Evolutionary conservation across 1,284 basidiomycete species (phyloP).

Genomic region (Trichosporon asahii): DNA sequence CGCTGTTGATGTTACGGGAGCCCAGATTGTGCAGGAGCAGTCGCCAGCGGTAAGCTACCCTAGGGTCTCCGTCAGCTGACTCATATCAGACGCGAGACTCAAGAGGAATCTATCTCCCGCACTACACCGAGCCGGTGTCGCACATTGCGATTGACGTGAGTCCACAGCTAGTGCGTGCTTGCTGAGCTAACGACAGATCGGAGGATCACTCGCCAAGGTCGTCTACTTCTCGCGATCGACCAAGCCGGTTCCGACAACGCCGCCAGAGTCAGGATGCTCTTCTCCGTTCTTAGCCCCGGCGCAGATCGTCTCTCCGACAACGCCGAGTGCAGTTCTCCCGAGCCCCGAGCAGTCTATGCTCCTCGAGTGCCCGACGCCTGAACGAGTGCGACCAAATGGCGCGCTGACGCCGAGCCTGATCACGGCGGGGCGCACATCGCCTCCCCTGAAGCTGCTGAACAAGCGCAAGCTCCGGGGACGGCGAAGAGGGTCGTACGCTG

Average conservation of each 20-base stretch:
- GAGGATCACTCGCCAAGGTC: slow-evolving; percentile 95
- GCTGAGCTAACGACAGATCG: slow-evolving; percentile 61
- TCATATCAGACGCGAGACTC: slow-evolving; percentile 74
- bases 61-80: neutral
- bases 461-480: neutral
- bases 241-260: slow-evolving; percentile 37
- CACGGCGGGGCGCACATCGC: slow-evolving; percentile 18
- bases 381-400: slow-evolving; percentile 59
- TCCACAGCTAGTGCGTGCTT: slow-evolving; percentile 25
- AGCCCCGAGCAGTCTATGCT: slow-evolving; percentile 34
- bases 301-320: slow-evolving; percentile 34
- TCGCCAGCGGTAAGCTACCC: slow-evolving; percentile 74
- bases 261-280: slow-evolving; percentile 43
- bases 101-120: slow-evolving; percentile 89
- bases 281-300: slow-evolving; percentile 44
- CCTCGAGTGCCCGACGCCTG: slow-evolving; percentile 33
- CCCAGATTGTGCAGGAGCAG: slow-evolving; percentile 82
- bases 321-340: slow-evolving; percentile 23
- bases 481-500: slow-evolving; percentile 62
- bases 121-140: slow-evolving; percentile 93
- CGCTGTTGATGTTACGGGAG: slow-evolving; percentile 58
- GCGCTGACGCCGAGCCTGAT: slow-evolving; percentile 70
- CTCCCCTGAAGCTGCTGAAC: slow-evolving; percentile 29
- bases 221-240: slow-evolving; percentile 95
- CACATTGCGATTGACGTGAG: slow-evolving; percentile 92